phyloP scores from a whole-genome alignment of 176 grass and related monocot species.

The Phragmites australis region DNA sequence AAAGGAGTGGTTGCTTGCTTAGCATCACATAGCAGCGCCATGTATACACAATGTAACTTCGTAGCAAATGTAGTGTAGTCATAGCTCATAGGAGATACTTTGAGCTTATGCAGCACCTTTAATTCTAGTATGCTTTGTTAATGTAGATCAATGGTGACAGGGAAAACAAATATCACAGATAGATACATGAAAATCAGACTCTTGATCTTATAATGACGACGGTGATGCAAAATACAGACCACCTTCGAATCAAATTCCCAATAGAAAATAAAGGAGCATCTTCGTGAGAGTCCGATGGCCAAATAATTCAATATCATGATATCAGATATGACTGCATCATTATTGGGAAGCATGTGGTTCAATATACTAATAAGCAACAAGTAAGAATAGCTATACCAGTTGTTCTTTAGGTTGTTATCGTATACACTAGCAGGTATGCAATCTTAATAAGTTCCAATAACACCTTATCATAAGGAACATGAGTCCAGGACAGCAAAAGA shows the following conservation, averaged over 20 bases:
- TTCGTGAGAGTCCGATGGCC: not conserved
- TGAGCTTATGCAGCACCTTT: not conserved
- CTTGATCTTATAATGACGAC: not conserved
- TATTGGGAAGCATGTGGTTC: not conserved
- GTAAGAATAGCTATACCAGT: constrained; percentile 10
- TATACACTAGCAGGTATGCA: not conserved
- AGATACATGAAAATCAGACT: no score
- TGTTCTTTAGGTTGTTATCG: not conserved
- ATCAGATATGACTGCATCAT: not conserved
- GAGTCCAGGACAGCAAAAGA: not conserved
- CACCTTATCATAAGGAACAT: not conserved
- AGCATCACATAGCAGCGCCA: not conserved
- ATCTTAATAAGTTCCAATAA: not conserved
- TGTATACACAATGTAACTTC: not conserved
- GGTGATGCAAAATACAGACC: not conserved
- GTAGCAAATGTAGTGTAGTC: not conserved
- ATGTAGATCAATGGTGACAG: no score
- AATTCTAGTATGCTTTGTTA: not conserved
- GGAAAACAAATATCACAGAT: no score
- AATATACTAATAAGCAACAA: not conserved
- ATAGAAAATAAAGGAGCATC: not conserved
- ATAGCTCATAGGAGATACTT: not conserved
- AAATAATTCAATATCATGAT: not conserved
- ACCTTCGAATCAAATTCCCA: not conserved
- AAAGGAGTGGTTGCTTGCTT: no score